phyloP scores from a whole-genome alignment of 495 filamentous ascomycete species.

The Trichoderma reesei region DNA sequence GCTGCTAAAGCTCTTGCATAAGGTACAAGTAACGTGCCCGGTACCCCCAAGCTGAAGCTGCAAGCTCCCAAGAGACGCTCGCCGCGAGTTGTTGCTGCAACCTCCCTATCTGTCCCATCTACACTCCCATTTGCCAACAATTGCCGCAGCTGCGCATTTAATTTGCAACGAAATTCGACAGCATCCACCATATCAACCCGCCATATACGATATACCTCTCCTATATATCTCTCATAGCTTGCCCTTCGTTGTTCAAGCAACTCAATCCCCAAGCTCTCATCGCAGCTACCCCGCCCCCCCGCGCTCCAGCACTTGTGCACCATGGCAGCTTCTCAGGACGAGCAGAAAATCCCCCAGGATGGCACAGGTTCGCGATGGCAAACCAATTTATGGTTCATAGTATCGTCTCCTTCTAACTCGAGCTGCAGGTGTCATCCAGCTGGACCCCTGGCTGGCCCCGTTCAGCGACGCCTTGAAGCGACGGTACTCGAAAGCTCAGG shows the following conservation, averaged over 20 bases:
- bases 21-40: too few species aligned
- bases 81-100: too few species aligned
- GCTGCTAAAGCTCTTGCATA: too few species aligned
- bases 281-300: not conserved
- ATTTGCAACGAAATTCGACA: not conserved
- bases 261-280: not conserved
- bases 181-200: not conserved
- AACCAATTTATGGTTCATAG: not conserved
- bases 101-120: too few species aligned
- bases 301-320: not conserved
- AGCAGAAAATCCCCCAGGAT: conserved; percentile 30
- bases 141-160: not conserved
- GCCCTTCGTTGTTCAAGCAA: not conserved
- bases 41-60: too few species aligned
- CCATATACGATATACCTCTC: not conserved
- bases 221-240: conserved; percentile 1
- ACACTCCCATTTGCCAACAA: not conserved
- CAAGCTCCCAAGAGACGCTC: too few species aligned
- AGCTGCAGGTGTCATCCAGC: conserved; percentile 62
- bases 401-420: conserved; percentile 11
- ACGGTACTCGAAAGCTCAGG: conserved; percentile 70
- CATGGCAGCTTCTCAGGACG: not conserved
- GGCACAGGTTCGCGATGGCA: conserved; percentile 32
- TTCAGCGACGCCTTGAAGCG: conserved; percentile 68
- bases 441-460: conserved; percentile 86